Conservation (phyloP, 225 moss, liverwort and hornwort species). For the Thuidium tamariscinum region DNA sequence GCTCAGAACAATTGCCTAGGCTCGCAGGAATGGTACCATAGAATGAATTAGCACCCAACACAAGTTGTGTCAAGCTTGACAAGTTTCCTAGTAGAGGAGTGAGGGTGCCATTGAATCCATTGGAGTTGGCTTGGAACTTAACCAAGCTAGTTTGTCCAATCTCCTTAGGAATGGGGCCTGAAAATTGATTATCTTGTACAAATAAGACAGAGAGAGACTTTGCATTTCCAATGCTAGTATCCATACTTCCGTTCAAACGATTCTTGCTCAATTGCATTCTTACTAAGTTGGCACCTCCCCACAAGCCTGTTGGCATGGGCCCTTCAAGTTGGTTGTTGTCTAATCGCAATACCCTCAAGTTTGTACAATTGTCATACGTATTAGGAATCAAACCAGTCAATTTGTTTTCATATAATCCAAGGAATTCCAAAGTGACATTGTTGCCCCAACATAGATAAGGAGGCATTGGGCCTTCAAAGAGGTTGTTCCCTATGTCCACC, state of each 20-base stretch:
- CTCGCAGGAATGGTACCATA: rapidly evolving
- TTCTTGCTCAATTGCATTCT: background rate
- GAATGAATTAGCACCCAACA: background rate
- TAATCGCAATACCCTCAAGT: background rate
- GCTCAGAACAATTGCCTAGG: background rate
- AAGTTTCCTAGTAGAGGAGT: background rate
- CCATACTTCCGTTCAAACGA: background rate
- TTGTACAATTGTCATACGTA: background rate
- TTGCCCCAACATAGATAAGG: background rate
- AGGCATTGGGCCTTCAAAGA: background rate
- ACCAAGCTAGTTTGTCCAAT: background rate
- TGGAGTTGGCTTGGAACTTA: background rate
- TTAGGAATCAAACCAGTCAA: background rate
- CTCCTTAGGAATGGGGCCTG: rapidly evolving
- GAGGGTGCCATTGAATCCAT: background rate
- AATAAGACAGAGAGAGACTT: background rate
- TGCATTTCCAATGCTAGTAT: background rate
- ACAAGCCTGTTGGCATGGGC: rapidly evolving
- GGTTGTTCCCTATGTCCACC: background rate
- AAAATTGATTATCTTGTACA: background rate
- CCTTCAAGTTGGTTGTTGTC: background rate
- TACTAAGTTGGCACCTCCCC: background rate
- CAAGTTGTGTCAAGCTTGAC: background rate
- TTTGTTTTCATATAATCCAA: background rate
- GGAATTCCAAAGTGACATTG: background rate